Evolutionary conservation across 257 asterid species (phyloP), one percentile per base, ranked within the genome.

Genomic region (Verbena officinalis): DNA sequence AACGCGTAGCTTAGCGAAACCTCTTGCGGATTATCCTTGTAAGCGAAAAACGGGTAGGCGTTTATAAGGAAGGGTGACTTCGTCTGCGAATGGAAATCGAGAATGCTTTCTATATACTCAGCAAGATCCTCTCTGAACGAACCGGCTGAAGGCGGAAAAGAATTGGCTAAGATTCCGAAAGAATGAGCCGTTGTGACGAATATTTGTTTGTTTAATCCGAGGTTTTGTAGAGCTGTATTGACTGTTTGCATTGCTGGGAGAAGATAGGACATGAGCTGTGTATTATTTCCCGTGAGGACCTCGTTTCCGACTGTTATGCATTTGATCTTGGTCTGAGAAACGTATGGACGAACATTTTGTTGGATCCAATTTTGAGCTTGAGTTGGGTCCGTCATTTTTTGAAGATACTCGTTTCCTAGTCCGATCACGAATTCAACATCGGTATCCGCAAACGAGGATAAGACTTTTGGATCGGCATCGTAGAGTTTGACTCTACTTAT

Each of bases 101-200:
- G 95, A 17, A 90, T 82, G 16, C 78, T 59, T 19, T 76, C 79
- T 21, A 94, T 72, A 53, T 88, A 76, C 69, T 79, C 78, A 0
- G 72, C 76, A 34, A 94, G 86, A 19, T 94, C 96, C 39, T 70
- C 81, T 31, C 75, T 50, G 72, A 90, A 94, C 3, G 85, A 65
- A 7, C 99, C 96, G 0, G 89, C 46, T 1, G 98, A 90, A 54
- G 99, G 99, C 1, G 99, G 99, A 68, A 77, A 94, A 1, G 99
- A 94, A 71, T 30, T 84, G 1, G 43, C 68, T 38, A 94, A 61
- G 42, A 90, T 78, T 1, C 81, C 95, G 12, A 69, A 75, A 0
- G 96, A 84, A 61, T 94, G 99, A 7, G 99, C 96, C 0, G 96
- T 87, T 2, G 96, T 83, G 9, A 94, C 93, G 10, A 27, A 79